Evolutionary conservation across 257 asterid species (phyloP).

Genomic region (Salvia miltiorrhiza): DNA sequence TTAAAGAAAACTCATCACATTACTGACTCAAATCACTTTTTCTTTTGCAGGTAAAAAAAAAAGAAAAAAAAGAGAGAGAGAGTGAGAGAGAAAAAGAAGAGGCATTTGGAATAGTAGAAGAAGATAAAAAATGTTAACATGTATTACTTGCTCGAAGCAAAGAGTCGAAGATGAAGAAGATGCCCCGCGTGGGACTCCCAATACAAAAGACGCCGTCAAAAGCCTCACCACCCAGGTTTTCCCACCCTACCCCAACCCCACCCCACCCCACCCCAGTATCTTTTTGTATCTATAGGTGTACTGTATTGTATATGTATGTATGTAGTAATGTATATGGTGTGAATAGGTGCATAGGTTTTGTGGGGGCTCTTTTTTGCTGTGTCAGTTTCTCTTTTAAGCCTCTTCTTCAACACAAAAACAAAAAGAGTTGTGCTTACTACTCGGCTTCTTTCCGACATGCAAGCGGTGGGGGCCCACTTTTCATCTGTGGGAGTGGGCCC

Average conservation of each 20-base stretch:
- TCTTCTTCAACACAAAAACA: constrained; percentile 18
- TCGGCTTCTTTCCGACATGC: constrained; percentile 28
- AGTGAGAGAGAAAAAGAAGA: too few relatives aligned
- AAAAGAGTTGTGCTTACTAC: constrained; percentile 13
- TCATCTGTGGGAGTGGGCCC: constrained; percentile 19
- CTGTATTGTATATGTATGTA: not conserved
- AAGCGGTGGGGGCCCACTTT: constrained; percentile 26
- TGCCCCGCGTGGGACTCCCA: constrained; percentile 86
- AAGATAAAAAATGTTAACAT: constrained; percentile 72
- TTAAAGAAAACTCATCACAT: not conserved
- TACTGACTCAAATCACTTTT: not conserved
- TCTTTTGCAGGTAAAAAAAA: constrained; percentile 28
- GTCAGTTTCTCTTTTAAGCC: constrained; percentile 16
- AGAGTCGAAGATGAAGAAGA: constrained; percentile 62
- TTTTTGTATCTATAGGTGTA: not conserved
- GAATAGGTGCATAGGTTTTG: not conserved
- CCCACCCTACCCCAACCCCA: too few relatives aligned
- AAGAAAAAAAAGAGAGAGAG: not conserved
- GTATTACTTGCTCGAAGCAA: constrained; percentile 95
- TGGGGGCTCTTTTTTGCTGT: not conserved
- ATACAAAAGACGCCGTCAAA: constrained; percentile 94
- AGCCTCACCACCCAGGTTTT: constrained; percentile 87
- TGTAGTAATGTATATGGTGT: not conserved
- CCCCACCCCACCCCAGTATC: not conserved
- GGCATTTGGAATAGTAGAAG: not conserved